Evolutionary conservation across 805 yeast genomes (phyloP), one percentile per base, ranked within the genome.

Genomic region (Brettanomyces naardenensis): DNA sequence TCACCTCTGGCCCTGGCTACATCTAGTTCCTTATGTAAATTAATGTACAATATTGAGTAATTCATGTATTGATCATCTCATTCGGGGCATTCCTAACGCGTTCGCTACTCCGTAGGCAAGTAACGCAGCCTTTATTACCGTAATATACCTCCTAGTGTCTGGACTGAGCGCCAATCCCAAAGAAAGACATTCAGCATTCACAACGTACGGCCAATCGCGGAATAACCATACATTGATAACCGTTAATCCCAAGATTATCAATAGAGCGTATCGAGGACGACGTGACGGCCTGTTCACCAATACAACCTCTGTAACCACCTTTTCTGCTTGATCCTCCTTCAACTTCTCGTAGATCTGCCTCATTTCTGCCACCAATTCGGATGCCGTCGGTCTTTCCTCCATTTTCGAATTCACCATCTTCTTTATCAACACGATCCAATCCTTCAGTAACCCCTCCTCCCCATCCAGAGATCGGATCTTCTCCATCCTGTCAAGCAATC

Each of bases 361-460:
- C 33, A 70, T 39, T 6, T 42, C 40, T 4, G 41, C 39, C 10
- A 69, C 51, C 0, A 74, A 56, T 17, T 66, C 65, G 0, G 53
- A 58, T 1, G 76, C 68, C 4, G 59, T 47, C 6, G 76, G 71
- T 36, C 86, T 64, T 10, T 45, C 40, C 0, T 32, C 39, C 0
- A 71, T 66, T 14, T 64, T 45, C 41, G 18, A 60, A 50, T 43
- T 37, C 11, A 48, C 44, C 46, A 55, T 35, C 17, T 9, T 3
- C n/a, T 42, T 33, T 20, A 54, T 52, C 19, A 56, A 27, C 6
- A 38, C 36, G 2, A 75, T 54, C 51, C 73, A 54, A 5, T 53
- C 53, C 6, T 51, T 49, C 28, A 78, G 54, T 20, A 77, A 49
- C 4, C 54, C 57, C 5, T 20, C 22, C 9, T 33, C 35, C 19